Conservation (phyloP, 2,329 filamentous ascomycete species). For the Sclerotinia nivalis region DNA sequence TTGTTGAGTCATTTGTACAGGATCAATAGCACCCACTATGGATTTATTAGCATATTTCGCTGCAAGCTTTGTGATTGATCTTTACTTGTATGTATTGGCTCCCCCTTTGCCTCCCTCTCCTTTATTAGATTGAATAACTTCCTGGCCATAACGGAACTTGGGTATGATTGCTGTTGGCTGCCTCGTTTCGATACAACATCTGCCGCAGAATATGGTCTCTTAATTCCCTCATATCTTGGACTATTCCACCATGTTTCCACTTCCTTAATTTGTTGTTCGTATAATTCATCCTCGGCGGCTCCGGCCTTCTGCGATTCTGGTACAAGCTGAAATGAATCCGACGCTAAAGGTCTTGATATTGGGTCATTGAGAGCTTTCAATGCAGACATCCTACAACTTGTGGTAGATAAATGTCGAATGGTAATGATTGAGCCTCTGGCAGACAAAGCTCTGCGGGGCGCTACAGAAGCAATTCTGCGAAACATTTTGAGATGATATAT, state of each 20-base stretch:
- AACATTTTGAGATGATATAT: constrained; percentile 34
- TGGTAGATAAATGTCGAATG: constrained; percentile 32
- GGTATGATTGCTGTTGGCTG: constrained; percentile 81
- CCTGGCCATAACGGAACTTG: constrained; percentile 90
- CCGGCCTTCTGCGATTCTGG: constrained; percentile 76
- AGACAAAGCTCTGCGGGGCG: constrained; percentile 34
- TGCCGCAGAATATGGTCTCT: constrained; percentile 83
- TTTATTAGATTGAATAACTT: constrained; percentile 91
- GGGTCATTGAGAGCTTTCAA: constrained; percentile 36
- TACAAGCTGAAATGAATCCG: constrained; percentile 84
- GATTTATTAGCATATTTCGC: constrained; percentile 26
- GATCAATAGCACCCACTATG: constrained; percentile 92
- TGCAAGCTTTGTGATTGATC: constrained; percentile 39
- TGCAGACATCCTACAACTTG: constrained; percentile 33
- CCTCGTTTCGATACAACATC: constrained; percentile 94
- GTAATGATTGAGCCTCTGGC: constrained; percentile 28
- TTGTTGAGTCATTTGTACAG: constrained; percentile 99
- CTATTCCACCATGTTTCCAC: constrained; percentile 90
- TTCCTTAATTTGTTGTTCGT: constrained; percentile 78
- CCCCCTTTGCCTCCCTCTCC: constrained; percentile 72
- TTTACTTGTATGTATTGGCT: constrained; percentile 89
- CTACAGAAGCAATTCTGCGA: constrained; percentile 35
- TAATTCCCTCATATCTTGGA: constrained; percentile 84
- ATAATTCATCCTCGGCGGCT: constrained; percentile 79
- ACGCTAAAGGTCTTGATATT: constrained; percentile 41